A percentile compares a stretch with the other conserved stretches of the same genome.
These are phyloP conservation scores for Pseudopyrenochaeta lycopersici DNA, from an alignment of 2,329 filamentous ascomycete genomes.

Conservation along the genomic window DNA sequence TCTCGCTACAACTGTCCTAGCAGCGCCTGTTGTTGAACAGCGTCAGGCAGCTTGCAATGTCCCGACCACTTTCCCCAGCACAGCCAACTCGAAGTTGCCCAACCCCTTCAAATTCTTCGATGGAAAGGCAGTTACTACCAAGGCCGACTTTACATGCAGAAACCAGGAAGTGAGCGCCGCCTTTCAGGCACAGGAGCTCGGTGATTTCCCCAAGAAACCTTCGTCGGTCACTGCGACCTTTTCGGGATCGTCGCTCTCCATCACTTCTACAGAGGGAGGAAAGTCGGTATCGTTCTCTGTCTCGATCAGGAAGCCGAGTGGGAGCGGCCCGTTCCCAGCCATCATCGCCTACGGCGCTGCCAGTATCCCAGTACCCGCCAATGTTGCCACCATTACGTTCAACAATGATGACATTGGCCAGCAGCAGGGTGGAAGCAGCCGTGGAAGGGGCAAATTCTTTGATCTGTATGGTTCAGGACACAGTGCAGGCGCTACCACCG, in stretches of 20 bases:
- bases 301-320: slow-evolving; percentile 49
- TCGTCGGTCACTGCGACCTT: slow-evolving; percentile 41
- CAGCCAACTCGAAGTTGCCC: slow-evolving; percentile 44
- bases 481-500: slow-evolving; percentile 66
- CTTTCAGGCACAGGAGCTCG: slow-evolving; percentile 50
- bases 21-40: slow-evolving; percentile 37
- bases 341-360: slow-evolving; percentile 66
- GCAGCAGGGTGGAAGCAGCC: slow-evolving; percentile 56
- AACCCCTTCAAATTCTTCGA: slow-evolving; percentile 51
- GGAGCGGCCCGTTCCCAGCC: slow-evolving; percentile 62
- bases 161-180: slow-evolving; percentile 48
- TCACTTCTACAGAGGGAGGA: slow-evolving; percentile 44
- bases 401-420: slow-evolving; percentile 66
- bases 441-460: slow-evolving; percentile 68
- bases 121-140: slow-evolving; percentile 45
- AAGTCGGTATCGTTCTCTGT: slow-evolving; percentile 50
- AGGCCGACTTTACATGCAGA: slow-evolving; percentile 47
- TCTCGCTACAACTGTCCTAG: slow-evolving; percentile 40
- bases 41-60: slow-evolving; percentile 43
- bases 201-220: slow-evolving; percentile 49
- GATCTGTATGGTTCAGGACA: slow-evolving; percentile 65
- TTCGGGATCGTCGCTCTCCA: slow-evolving; percentile 43
- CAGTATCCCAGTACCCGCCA: slow-evolving; percentile 64
- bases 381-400: slow-evolving; percentile 67
- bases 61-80: slow-evolving; percentile 41